phyloP scores from a whole-genome alignment of 192 early-diverging fungal species.

The Coemansia sp. region DNA sequence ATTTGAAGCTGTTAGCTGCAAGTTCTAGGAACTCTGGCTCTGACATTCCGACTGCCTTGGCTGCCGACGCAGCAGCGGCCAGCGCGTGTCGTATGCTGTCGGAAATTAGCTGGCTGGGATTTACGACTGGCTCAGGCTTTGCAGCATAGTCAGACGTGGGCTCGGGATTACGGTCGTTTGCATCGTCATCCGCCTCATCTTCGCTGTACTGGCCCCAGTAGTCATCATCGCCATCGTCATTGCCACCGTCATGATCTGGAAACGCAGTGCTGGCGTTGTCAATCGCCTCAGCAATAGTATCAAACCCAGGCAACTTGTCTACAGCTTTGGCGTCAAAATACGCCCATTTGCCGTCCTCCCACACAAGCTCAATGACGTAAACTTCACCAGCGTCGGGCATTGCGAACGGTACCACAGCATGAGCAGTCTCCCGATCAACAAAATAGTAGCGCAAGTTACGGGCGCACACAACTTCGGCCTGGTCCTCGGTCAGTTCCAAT shows the following conservation, averaged over 20 bases:
- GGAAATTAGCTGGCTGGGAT: background rate
- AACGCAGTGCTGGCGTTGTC: background rate
- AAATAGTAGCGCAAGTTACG: conserved; percentile 16
- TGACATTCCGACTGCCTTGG: conserved; percentile 15
- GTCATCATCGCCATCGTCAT: conserved; percentile 9
- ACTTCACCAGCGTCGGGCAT: background rate
- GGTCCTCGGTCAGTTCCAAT: conserved; percentile 41
- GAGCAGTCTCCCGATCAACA: conserved; percentile 5
- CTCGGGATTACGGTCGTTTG: background rate
- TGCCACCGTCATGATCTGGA: background rate
- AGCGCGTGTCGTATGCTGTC: conserved; percentile 18
- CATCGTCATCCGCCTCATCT: conserved; percentile 7
- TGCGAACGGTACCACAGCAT: conserved; percentile 35
- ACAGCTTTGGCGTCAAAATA: conserved; percentile 21
- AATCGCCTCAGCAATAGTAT: conserved; percentile 7
- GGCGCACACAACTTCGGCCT: conserved; percentile 21
- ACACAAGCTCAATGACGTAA: conserved; percentile 22
- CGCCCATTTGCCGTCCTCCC: conserved; percentile 23
- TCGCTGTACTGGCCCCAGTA: conserved; percentile 35
- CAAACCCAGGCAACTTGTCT: background rate
- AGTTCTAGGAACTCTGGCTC: conserved; percentile 28
- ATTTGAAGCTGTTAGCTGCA: conserved; percentile 1
- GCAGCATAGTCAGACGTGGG: background rate
- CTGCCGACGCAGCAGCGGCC: conserved; percentile 22
- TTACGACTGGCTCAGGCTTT: background rate